Evolutionary conservation across 1,284 basidiomycete species (phyloP).

Genomic region (Trichosporon asahii): DNA sequence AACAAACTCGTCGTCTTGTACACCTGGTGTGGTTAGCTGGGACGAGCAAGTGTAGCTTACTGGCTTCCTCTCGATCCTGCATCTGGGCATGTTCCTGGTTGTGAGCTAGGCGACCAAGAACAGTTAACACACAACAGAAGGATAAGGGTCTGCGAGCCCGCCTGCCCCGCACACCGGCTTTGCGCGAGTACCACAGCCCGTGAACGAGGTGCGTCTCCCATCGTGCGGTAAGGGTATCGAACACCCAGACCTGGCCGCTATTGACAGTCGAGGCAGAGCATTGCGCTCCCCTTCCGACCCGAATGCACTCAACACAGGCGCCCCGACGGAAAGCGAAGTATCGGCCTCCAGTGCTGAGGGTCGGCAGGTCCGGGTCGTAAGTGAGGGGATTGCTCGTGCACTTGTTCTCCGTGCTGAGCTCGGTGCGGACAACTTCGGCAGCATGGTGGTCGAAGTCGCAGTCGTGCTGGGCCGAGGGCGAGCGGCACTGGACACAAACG

Average conservation of each 20-base stretch:
- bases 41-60: no score
- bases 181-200: neutral
- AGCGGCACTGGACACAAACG: neutral
- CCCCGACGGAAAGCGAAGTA: neutral
- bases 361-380: neutral
- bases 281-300: neutral
- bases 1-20: neutral
- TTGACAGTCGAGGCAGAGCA: neutral
- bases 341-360: neutral
- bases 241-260: constrained; percentile 4
- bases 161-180: neutral
- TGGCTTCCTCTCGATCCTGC: neutral
- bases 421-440: neutral
- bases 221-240: neutral
- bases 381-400: neutral
- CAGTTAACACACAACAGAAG: neutral
- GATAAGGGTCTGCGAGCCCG: neutral
- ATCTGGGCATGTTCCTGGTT: neutral
- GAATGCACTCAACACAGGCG: neutral
- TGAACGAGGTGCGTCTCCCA: neutral
- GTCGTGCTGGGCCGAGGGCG: neutral
- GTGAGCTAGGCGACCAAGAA: neutral
- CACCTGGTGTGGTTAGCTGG: neutral
- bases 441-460: neutral
- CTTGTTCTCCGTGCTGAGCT: neutral